Conservation (phyloP, 805 yeast genomes). For the Myxozyma melibiosi region DNA sequence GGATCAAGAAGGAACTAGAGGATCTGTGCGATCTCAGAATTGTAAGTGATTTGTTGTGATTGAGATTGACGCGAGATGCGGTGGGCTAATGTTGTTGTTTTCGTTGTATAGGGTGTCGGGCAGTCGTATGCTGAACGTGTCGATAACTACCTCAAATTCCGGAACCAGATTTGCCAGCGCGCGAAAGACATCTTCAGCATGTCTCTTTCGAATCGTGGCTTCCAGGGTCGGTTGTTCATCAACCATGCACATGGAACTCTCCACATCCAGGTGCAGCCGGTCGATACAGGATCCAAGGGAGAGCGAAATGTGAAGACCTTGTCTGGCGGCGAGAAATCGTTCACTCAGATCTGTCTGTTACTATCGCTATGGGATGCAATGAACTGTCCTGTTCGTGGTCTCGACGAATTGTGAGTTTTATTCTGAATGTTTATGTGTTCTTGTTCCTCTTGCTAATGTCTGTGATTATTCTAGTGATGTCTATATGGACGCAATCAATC, state of each 20-base stretch:
- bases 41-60: neutral
- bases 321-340: conserved; percentile 97
- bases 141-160: conserved; percentile 27
- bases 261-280: conserved; percentile 18
- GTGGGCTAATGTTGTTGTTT: neutral
- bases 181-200: conserved; percentile 40
- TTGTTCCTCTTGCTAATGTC: neutral
- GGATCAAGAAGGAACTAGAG: conserved; percentile 21
- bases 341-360: conserved; percentile 83
- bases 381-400: conserved; percentile 82
- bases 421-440: neutral
- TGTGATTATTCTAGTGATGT: conserved; percentile 63
- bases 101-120: conserved; percentile 2
- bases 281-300: conserved; percentile 47
- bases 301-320: conserved; percentile 76
- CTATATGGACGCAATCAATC: conserved; percentile 91
- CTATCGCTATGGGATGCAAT: conserved; percentile 91
- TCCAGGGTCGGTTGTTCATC: conserved; percentile 70
- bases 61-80: neutral
- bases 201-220: conserved; percentile 58
- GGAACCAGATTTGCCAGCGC: conserved; percentile 33
- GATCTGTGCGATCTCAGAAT: conserved; percentile 7
- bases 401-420: conserved; percentile 67
- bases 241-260: conserved; percentile 48
- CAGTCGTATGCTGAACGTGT: conserved; percentile 25